These are phyloP conservation scores for Durio zibethinus DNA, from an alignment of 345 rosid genomes.

Conservation along the genomic window DNA sequence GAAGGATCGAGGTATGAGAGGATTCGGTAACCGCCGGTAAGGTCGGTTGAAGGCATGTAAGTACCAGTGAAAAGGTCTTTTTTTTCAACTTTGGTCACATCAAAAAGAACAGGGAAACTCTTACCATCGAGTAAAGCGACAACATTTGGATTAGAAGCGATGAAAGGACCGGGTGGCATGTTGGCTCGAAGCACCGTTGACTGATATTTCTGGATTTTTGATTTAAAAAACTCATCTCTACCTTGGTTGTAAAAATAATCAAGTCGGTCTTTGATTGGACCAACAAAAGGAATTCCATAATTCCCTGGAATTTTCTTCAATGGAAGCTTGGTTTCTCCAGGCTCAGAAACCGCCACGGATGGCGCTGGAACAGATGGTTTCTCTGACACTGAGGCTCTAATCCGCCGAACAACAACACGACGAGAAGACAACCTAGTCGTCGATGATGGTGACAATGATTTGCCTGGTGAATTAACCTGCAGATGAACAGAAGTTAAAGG, in stretches of 20 bases:
- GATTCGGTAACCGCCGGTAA: conserved; percentile 83
- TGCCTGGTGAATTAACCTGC: neutral
- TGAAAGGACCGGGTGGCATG: conserved; percentile 83
- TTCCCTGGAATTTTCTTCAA: conserved; percentile 63
- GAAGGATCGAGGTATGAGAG: conserved; percentile 85
- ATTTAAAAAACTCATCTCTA: conserved; percentile 67
- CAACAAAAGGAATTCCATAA: conserved; percentile 66
- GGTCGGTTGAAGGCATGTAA: conserved; percentile 74
- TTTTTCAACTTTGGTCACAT: conserved; percentile 75
- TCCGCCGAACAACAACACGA: conserved; percentile 19
- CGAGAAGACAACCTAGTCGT: neutral
- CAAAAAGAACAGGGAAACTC: conserved; percentile 87
- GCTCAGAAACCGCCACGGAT: neutral
- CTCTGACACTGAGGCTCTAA: conserved; percentile 44
- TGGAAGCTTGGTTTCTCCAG: conserved; percentile 39
- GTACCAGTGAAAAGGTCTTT: conserved; percentile 84
- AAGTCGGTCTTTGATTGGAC: conserved; percentile 72
- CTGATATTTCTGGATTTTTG: conserved; percentile 52
- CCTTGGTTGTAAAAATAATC: conserved; percentile 78
- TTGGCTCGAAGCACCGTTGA: conserved; percentile 70
- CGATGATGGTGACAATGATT: neutral
- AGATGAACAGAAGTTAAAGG: neutral
- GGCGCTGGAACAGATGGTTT: conserved; percentile 19
- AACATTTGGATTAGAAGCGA: conserved; percentile 58
- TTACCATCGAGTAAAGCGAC: conserved; percentile 81